Conservation (phyloP, 345 rosid genomes). For the Eucalyptus pumila region DNA sequence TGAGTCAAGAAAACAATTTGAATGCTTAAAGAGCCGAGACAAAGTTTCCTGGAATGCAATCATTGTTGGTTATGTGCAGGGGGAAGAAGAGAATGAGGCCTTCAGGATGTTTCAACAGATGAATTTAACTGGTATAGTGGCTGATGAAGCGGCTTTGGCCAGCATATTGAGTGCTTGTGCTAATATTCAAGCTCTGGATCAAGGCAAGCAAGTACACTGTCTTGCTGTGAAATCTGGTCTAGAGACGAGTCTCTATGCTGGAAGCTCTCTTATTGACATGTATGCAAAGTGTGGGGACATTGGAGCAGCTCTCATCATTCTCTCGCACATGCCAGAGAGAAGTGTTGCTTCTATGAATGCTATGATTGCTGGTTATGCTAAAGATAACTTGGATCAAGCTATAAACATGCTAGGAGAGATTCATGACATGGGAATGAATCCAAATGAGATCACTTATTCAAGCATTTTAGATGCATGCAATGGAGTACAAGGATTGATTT, state of each 20-base stretch:
- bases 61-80: slow-evolving; percentile 78
- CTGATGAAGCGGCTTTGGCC: slow-evolving; percentile 78
- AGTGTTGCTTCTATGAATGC: slow-evolving; percentile 81
- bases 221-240: slow-evolving; percentile 54
- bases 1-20: slow-evolving; percentile 71
- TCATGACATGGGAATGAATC: slow-evolving; percentile 41
- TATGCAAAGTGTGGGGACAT: slow-evolving; percentile 59
- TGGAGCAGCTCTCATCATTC: slow-evolving; percentile 28
- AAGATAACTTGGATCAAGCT: slow-evolving; percentile 38
- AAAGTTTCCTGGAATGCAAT: slow-evolving; percentile 89
- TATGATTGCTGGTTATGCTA: slow-evolving; percentile 68
- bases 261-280: slow-evolving; percentile 89
- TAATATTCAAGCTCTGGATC: slow-evolving; percentile 37
- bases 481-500: slow-evolving; percentile 28
- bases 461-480: slow-evolving; percentile 75
- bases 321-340: slow-evolving; percentile 41
- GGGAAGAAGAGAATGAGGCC: slow-evolving; percentile 59
- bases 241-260: slow-evolving; percentile 65
- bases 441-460: slow-evolving; percentile 67
- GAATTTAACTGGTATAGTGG: slow-evolving; percentile 32
- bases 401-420: slow-evolving; percentile 43
- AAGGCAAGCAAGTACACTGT: slow-evolving; percentile 63
- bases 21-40: slow-evolving; percentile 39
- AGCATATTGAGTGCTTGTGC: slow-evolving; percentile 80
- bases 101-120: slow-evolving; percentile 53